These are phyloP conservation scores for Aurifilum marmelostoma DNA, from an alignment of 2,329 filamentous ascomycete genomes.

Conservation along the genomic window DNA sequence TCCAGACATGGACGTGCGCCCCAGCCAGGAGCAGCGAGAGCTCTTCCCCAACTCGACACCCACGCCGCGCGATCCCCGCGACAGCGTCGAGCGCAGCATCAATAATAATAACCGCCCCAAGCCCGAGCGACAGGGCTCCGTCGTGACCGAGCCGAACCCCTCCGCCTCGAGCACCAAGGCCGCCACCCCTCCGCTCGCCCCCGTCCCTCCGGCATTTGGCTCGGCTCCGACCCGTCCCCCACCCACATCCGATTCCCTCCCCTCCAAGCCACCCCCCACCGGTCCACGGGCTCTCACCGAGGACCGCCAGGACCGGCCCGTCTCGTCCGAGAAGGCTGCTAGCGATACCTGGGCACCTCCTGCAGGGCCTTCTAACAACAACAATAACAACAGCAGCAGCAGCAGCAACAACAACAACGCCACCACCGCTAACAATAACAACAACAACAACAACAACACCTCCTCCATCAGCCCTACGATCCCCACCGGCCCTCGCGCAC, in stretches of 20 bases:
- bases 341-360: conserved; percentile 44
- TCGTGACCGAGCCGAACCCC: conserved; percentile 49
- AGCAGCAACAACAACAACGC: too few relatives aligned
- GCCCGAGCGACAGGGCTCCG: conserved; percentile 51
- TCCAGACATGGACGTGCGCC: conserved; percentile 42
- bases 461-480: conserved; percentile 54
- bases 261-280: conserved; percentile 53
- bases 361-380: conserved; percentile 42
- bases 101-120: conserved; percentile 47
- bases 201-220: conserved; percentile 62
- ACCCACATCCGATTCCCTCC: conserved; percentile 31
- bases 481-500: conserved; percentile 57
- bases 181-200: conserved; percentile 60
- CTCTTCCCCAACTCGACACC: conserved; percentile 44
- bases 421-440: too few relatives aligned
- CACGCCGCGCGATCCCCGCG: conserved; percentile 49
- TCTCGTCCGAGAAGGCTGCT: conserved; percentile 45
- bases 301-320: conserved; percentile 56
- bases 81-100: conserved; percentile 45
- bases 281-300: conserved; percentile 55
- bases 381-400: too few relatives aligned
- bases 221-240: conserved; percentile 54
- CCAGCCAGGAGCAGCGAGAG: conserved; percentile 58
- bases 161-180: conserved; percentile 47
- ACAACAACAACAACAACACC: too few relatives aligned